A percentile compares a stretch with the other conserved stretches of the same genome.
These are phyloP conservation scores for Lanmaoa rubissima DNA, from an alignment of 768 basidiomycete species.

Conservation along the genomic window DNA sequence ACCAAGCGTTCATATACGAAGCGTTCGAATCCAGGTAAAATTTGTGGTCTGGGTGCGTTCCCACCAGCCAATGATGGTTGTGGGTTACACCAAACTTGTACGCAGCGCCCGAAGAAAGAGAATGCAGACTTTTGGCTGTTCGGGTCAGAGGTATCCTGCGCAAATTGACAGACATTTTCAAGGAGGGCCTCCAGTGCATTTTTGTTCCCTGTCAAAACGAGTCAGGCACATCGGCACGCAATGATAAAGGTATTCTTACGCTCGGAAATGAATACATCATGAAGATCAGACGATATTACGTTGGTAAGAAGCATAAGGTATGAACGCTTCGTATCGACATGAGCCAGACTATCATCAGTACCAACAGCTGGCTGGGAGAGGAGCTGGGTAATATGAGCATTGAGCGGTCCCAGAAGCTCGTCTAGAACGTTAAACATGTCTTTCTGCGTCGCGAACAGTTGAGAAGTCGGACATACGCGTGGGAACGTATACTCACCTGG, in stretches of 20 bases:
- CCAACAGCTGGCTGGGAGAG: constrained; percentile 80
- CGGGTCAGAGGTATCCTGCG: constrained; percentile 75
- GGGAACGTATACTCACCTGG: constrained; percentile 50
- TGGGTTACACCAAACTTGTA: constrained; percentile 66
- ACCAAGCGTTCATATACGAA: constrained; percentile 88
- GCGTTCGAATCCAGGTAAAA: constrained; percentile 86
- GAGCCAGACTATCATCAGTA: constrained; percentile 82
- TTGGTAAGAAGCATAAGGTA: constrained; percentile 82
- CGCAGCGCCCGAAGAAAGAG: constrained; percentile 68
- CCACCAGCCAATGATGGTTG: constrained; percentile 33
- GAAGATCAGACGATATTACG: constrained; percentile 78
- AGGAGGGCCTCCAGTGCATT: constrained; percentile 70
- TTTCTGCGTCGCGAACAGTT: constrained; percentile 43
- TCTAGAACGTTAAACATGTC: constrained; percentile 89
- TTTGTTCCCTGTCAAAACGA: constrained; percentile 51
- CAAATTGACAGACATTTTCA: constrained; percentile 67
- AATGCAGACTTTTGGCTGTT: constrained; percentile 77
- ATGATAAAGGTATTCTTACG: constrained; percentile 48
- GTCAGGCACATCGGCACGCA: neutral
- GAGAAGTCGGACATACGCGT: neutral
- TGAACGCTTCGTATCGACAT: constrained; percentile 81
- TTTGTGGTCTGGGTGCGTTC: constrained; percentile 33
- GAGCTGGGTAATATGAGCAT: constrained; percentile 73
- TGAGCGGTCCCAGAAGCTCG: constrained; percentile 84
- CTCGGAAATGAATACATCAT: constrained; percentile 83